These are phyloP conservation scores for Malassezia yamatoensis DNA, from an alignment of 1,284 basidiomycete species.

Conservation along the genomic window DNA sequence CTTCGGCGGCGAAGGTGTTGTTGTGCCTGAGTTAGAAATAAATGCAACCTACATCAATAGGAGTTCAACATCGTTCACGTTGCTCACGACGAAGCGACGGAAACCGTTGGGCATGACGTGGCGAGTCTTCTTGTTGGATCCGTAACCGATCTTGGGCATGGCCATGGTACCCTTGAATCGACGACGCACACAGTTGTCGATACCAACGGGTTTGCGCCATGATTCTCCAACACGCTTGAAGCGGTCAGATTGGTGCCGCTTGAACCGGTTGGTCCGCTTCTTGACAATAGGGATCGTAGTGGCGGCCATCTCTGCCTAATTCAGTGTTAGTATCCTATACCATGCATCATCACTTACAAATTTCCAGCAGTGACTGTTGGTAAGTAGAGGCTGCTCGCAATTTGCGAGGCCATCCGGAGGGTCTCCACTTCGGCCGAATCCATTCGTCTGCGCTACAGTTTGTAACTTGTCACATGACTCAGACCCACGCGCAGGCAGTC, in stretches of 20 bases:
- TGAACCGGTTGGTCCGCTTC: slow-evolving; percentile 47
- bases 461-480: slow-evolving; percentile 9
- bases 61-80: slow-evolving; percentile 44
- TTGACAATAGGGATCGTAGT: slow-evolving; percentile 47
- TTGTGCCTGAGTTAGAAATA: slow-evolving; percentile 70
- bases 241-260: slow-evolving; percentile 47
- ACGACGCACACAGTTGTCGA: slow-evolving; percentile 43
- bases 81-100: slow-evolving; percentile 46
- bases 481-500: background rate
- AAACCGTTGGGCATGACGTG: slow-evolving; percentile 48
- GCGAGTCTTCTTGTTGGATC: slow-evolving; percentile 49
- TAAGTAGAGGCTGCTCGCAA: slow-evolving; percentile 3
- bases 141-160: slow-evolving; percentile 48
- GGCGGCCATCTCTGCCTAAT: slow-evolving; percentile 36
- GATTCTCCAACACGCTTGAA: slow-evolving; percentile 44
- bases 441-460: slow-evolving; percentile 11
- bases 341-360: slow-evolving; percentile 1
- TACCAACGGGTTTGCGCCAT: slow-evolving; percentile 48
- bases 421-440: slow-evolving; percentile 10
- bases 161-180: slow-evolving; percentile 42
- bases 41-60: slow-evolving; percentile 36
- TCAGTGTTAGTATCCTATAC: background rate
- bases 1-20: slow-evolving; percentile 88
- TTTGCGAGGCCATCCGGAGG: slow-evolving; percentile 4
- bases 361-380: slow-evolving; percentile 15